Percentiles rank a stretch among this genome's conserved stretches.
phyloP scores from a whole-genome alignment of 768 basidiomycete genomes.

The Tulasnella calospora region DNA sequence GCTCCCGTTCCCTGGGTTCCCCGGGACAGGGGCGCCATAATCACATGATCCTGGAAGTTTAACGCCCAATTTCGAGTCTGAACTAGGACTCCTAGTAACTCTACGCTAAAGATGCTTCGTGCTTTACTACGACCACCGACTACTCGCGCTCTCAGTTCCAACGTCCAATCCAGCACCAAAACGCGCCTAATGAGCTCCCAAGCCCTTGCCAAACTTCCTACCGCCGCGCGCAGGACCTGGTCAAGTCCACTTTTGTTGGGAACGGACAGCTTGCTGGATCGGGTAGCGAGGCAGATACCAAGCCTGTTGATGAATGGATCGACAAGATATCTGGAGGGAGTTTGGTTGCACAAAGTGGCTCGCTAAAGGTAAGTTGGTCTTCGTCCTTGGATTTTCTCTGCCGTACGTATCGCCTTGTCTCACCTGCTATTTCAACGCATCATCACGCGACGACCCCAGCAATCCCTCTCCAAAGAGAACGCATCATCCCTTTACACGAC shows the following conservation, averaged over 20 bases:
- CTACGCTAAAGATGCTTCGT: background rate
- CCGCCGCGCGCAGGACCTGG: background rate
- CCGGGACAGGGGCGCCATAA: background rate
- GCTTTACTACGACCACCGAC: background rate
- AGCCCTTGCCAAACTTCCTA: background rate
- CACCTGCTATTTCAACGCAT: background rate
- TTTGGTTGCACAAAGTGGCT: slow-evolving; percentile 42
- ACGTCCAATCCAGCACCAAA: background rate
- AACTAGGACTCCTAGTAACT: background rate
- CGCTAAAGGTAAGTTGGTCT: slow-evolving; percentile 46
- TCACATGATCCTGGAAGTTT: background rate
- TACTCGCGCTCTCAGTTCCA: background rate
- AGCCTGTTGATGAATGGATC: slow-evolving; percentile 66
- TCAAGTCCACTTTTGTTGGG: slow-evolving; percentile 15
- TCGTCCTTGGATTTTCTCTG: too few relatives aligned
- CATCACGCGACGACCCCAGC: background rate
- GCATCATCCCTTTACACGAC: slow-evolving; percentile 69
- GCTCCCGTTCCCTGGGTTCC: too few relatives aligned
- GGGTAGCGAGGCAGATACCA: slow-evolving; percentile 52
- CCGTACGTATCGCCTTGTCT: too few relatives aligned
- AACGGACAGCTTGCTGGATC: background rate
- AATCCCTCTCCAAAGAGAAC: slow-evolving; percentile 60
- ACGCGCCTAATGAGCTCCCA: slow-evolving; percentile 18
- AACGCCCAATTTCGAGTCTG: background rate
- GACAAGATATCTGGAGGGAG: slow-evolving; percentile 54